A percentile compares a stretch with the other conserved stretches of the same genome.
Evolutionary conservation across 2,329 filamentous ascomycete genomes (phyloP).

Genomic region (Mariannaea elegans): DNA sequence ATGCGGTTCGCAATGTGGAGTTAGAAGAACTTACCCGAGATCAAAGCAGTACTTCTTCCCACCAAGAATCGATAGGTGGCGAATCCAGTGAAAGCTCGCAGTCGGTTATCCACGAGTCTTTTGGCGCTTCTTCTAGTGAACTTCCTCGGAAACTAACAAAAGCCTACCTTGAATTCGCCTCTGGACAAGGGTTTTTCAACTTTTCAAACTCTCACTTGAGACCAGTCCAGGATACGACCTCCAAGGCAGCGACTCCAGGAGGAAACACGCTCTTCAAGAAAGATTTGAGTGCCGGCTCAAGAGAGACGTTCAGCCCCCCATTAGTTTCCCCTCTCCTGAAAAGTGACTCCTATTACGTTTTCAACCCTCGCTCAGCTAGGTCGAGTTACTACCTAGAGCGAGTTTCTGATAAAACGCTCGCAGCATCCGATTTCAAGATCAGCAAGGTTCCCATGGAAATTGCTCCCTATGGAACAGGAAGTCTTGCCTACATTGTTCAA

Average conservation of each 20-base stretch:
- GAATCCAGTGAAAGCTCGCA: not conserved
- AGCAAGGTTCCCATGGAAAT: constrained; percentile 26
- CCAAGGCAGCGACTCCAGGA: constrained; percentile 30
- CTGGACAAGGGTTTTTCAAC: constrained; percentile 24
- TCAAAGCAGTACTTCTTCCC: not conserved
- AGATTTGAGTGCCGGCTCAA: constrained; percentile 14
- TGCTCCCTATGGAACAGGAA: constrained; percentile 10
- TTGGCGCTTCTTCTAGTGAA: not conserved
- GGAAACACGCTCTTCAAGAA: constrained; percentile 14
- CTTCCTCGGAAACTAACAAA: constrained; percentile 15
- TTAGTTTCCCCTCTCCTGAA: constrained; percentile 1
- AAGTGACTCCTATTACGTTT: constrained; percentile 29
- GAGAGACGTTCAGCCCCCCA: not conserved
- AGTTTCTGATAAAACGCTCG: constrained; percentile 9
- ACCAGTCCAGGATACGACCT: constrained; percentile 18
- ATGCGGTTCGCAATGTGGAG: not conserved
- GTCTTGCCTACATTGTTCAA: constrained; percentile 20
- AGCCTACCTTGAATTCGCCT: constrained; percentile 18
- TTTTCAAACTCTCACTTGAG: constrained; percentile 14
- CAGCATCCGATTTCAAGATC: not conserved
- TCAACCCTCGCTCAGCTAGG: constrained; percentile 25
- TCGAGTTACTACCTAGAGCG: constrained; percentile 29
- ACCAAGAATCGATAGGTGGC: not conserved
- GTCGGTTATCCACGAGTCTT: not conserved
- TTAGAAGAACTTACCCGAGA: not conserved